Conservation (phyloP, 192 early-diverging fungal species). For the Backusella tarrabulga region DNA sequence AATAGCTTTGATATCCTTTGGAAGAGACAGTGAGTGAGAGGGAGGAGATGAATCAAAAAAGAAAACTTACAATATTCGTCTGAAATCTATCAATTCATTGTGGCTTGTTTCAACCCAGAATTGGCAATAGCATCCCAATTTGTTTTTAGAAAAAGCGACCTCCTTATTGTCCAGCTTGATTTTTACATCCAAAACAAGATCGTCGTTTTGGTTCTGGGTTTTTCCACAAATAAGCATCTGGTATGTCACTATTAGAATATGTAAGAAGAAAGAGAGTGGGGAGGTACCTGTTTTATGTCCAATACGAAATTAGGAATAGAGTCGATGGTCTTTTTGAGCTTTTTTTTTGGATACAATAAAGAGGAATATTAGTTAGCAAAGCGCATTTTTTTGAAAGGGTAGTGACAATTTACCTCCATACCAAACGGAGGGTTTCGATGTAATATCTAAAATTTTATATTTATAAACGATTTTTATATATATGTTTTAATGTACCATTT, state of each 20-base stretch:
- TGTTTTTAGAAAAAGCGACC: conserved; percentile 10
- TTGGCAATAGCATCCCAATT: conserved; percentile 10
- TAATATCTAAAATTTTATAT: conserved; percentile 38
- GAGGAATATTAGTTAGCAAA: neutral
- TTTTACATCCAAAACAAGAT: conserved; percentile 12
- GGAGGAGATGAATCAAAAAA: neutral
- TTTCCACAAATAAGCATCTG: neutral
- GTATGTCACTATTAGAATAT: neutral
- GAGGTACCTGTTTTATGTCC: conserved; percentile 16
- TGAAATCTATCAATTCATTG: conserved; percentile 24
- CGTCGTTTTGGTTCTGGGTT: neutral
- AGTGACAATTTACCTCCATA: conserved; percentile 38
- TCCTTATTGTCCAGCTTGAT: conserved; percentile 7
- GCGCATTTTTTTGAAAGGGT: neutral
- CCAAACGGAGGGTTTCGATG: conserved; percentile 65
- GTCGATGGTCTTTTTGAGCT: conserved; percentile 9
- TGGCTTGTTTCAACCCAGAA: conserved; percentile 24
- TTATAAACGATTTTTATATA: neutral
- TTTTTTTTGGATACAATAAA: neutral
- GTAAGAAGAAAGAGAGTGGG: no score
- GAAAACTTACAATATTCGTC: conserved; percentile 27
- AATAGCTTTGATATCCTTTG: conserved; percentile 22
- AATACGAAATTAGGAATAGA: conserved; percentile 17
- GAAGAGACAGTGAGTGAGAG: neutral
- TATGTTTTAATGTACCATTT: conserved; percentile 32